phyloP scores from a whole-genome alignment of 169 alveolate species.

The Cyclospora cayetanensis region DNA sequence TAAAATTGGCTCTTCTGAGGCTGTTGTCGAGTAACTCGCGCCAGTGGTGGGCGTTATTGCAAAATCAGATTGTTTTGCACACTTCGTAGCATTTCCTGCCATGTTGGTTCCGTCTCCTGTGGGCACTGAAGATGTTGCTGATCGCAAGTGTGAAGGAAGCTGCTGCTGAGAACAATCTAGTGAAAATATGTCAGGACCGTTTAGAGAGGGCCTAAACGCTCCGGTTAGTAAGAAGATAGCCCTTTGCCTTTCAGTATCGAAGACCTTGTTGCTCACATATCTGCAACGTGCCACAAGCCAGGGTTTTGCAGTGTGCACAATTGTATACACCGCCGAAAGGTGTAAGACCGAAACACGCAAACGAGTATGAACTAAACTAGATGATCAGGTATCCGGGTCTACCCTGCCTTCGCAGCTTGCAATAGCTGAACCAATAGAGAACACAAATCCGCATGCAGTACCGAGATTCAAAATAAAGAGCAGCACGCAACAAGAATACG shows the following conservation, averaged over 20 bases:
- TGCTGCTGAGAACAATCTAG: conserved; percentile 48
- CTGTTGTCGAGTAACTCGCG: not conserved
- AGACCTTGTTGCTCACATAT: conserved; percentile 38
- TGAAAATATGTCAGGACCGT: conserved; percentile 4
- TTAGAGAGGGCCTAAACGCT: not conserved
- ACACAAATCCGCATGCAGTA: too few relatives aligned
- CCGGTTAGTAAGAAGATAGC: conserved; percentile 15
- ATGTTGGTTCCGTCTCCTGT: not conserved
- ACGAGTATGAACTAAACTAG: too few relatives aligned
- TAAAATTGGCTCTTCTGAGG: not conserved
- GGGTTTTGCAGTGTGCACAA: too few relatives aligned
- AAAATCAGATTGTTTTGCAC: not conserved
- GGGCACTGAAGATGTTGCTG: not conserved
- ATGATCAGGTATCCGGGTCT: too few relatives aligned
- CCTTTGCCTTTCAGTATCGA: conserved; percentile 42
- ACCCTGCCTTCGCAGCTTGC: too few relatives aligned
- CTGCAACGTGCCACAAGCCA: too few relatives aligned
- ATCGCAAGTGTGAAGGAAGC: not conserved
- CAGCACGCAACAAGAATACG: too few relatives aligned
- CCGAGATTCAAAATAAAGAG: too few relatives aligned
- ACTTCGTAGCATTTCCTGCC: not conserved
- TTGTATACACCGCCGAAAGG: too few relatives aligned
- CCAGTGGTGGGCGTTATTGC: not conserved
- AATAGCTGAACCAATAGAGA: too few relatives aligned
- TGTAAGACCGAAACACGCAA: too few relatives aligned